These are phyloP conservation scores for Coemansia sp. DNA, from an alignment of 192 early-diverging fungal species.

Conservation along the genomic window DNA sequence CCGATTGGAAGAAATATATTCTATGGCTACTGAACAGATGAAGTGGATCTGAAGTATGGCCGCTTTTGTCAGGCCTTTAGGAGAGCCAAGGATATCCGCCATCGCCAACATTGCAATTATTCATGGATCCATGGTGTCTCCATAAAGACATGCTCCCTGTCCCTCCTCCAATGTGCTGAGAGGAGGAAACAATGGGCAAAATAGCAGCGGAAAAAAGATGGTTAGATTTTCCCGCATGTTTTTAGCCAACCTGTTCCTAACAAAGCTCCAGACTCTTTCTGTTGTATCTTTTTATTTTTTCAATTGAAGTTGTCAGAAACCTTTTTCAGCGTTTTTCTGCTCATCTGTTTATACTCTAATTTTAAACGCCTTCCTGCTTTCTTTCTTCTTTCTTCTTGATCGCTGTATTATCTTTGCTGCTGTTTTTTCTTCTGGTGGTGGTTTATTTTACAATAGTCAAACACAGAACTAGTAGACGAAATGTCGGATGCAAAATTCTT, in stretches of 20 bases:
- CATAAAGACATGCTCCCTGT: too few relatives aligned
- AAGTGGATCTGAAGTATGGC: too few relatives aligned
- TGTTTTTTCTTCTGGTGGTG: background rate
- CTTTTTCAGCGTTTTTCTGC: background rate
- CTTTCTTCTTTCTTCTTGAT: background rate
- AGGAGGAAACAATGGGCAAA: too few relatives aligned
- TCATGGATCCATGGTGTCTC: too few relatives aligned
- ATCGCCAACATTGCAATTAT: too few relatives aligned
- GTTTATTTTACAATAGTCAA: background rate
- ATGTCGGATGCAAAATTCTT: constrained; percentile 83
- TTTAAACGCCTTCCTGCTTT: constrained; percentile 1
- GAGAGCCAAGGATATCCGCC: too few relatives aligned
- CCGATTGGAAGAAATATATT: too few relatives aligned
- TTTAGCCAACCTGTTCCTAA: background rate
- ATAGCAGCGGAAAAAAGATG: too few relatives aligned
- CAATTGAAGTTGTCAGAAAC: background rate
- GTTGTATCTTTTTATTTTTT: background rate
- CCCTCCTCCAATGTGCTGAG: too few relatives aligned
- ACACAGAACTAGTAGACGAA: constrained; percentile 6
- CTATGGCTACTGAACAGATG: too few relatives aligned
- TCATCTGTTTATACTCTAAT: constrained; percentile 2
- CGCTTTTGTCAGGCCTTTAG: too few relatives aligned
- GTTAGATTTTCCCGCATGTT: too few relatives aligned
- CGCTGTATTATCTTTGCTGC: background rate
- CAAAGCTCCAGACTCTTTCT: background rate